Evolutionary conservation across 73 alveolate genomes (phyloP).

Genomic region (Loxodes magnus): DNA sequence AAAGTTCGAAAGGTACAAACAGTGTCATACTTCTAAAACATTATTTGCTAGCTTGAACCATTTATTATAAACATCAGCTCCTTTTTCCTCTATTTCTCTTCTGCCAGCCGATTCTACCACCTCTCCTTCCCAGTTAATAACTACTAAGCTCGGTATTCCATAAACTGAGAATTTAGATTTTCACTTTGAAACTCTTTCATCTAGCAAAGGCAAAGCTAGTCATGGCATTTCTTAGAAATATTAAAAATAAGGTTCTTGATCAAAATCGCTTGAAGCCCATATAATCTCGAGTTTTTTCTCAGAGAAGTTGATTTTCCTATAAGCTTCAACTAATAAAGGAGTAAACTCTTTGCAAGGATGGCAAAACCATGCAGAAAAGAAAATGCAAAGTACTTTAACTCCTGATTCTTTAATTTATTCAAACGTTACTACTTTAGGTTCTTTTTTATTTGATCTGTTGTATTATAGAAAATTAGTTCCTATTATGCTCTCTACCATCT

Average conservation of each 20-base stretch:
- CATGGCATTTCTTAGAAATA: slow-evolving; percentile 67
- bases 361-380: slow-evolving; percentile 64
- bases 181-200: slow-evolving; percentile 44
- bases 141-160: slow-evolving; percentile 63
- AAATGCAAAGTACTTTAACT: slow-evolving; percentile 39
- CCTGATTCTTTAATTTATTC: too few relatives aligned
- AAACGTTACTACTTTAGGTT: too few relatives aligned
- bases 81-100: slow-evolving; percentile 28
- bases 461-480: too few relatives aligned
- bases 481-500: too few relatives aligned
- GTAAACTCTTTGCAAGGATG: slow-evolving; percentile 81
- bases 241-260: slow-evolving; percentile 49
- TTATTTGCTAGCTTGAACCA: too few relatives aligned
- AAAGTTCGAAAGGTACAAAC: too few relatives aligned
- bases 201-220: slow-evolving; percentile 66
- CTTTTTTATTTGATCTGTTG: too few relatives aligned
- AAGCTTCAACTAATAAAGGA: slow-evolving; percentile 64
- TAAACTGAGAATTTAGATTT: slow-evolving; percentile 57
- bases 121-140: slow-evolving; percentile 31
- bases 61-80: slow-evolving; percentile 32
- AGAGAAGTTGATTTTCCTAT: slow-evolving; percentile 63
- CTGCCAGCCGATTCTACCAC: slow-evolving; percentile 32
- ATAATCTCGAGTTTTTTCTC: slow-evolving; percentile 61
- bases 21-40: too few relatives aligned
- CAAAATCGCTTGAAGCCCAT: slow-evolving; percentile 57